Percentiles rank a stretch among this genome's conserved stretches.
These are phyloP conservation scores for Pythium grandisporangium DNA, from an alignment of 352 stramenopile species.

Conservation along the genomic window DNA sequence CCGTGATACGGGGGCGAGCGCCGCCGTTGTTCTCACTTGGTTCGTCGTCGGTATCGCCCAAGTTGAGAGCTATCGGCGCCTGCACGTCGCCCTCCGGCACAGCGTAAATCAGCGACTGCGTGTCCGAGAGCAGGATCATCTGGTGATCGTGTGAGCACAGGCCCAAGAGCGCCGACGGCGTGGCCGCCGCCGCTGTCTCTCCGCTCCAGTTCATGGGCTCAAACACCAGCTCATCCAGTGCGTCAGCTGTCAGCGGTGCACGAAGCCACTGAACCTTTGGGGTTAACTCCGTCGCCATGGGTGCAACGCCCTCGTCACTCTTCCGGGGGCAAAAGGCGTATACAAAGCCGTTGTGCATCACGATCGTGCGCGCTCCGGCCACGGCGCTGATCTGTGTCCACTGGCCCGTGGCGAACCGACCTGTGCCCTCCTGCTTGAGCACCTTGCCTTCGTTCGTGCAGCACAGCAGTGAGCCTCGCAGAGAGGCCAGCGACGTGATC, in stretches of 20 bases:
- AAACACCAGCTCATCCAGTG: slow-evolving; percentile 44
- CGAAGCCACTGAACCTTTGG: slow-evolving; percentile 32
- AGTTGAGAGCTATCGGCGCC: slow-evolving; percentile 18
- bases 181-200: slow-evolving; percentile 8
- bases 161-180: slow-evolving; percentile 19
- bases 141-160: slow-evolving; percentile 73
- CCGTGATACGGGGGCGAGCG: slow-evolving; percentile 18
- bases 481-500: slow-evolving; percentile 54
- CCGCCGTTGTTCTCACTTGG: slow-evolving; percentile 2
- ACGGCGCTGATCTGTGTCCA: slow-evolving; percentile 51
- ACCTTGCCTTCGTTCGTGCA: slow-evolving; percentile 50
- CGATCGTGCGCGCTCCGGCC: slow-evolving; percentile 31
- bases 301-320: too few relatives aligned
- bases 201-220: slow-evolving; percentile 32
- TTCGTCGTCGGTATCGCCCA: slow-evolving; percentile 1
- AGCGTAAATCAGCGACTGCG: slow-evolving; percentile 33
- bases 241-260: slow-evolving; percentile 29
- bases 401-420: slow-evolving; percentile 42
- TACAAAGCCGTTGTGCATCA: slow-evolving; percentile 63
- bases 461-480: slow-evolving; percentile 53
- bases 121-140: slow-evolving; percentile 49
- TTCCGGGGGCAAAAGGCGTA: slow-evolving; percentile 30
- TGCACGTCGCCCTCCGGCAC: slow-evolving; percentile 22
- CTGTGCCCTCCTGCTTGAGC: slow-evolving; percentile 55
- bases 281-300: too few relatives aligned